Evolutionary conservation across 2,329 filamentous ascomycete species (phyloP).

Genomic region (Onygena corvina): DNA sequence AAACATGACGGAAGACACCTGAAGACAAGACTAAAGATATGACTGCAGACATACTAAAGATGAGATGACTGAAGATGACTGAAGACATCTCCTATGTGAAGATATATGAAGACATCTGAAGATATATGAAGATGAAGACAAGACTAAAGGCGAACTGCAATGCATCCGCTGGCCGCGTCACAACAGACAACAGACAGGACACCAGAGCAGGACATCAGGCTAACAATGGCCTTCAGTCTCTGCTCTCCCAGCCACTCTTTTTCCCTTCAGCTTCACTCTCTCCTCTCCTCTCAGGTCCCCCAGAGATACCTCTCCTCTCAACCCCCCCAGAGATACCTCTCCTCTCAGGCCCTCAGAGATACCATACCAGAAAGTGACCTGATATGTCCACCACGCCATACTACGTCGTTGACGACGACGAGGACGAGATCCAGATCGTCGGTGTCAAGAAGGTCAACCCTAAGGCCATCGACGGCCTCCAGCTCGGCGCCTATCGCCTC

Average conservation of each 20-base stretch:
- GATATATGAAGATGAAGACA: too few relatives aligned
- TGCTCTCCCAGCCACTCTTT: neutral
- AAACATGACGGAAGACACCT: too few relatives aligned
- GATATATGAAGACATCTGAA: too few relatives aligned
- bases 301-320: neutral
- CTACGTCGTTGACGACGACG: neutral
- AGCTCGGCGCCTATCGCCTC: constrained; percentile 1
- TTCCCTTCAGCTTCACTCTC: neutral
- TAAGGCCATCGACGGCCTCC: neutral
- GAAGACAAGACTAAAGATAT: too few relatives aligned
- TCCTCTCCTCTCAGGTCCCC: neutral
- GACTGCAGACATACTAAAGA: too few relatives aligned
- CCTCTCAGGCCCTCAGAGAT: too few relatives aligned
- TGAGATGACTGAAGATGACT: too few relatives aligned
- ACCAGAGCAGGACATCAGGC: neutral
- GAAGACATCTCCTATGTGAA: too few relatives aligned
- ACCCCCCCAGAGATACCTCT: neutral
- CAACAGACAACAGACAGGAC: neutral
- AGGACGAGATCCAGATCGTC: constrained; percentile 9
- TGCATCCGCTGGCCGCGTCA: neutral
- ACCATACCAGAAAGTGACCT: too few relatives aligned
- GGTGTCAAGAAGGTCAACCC: neutral
- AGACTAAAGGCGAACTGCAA: too few relatives aligned
- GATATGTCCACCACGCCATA: neutral
- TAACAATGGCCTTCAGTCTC: neutral